phyloP scores from a whole-genome alignment of 1,284 basidiomycete species.

The Clitocybe nebularis region DNA sequence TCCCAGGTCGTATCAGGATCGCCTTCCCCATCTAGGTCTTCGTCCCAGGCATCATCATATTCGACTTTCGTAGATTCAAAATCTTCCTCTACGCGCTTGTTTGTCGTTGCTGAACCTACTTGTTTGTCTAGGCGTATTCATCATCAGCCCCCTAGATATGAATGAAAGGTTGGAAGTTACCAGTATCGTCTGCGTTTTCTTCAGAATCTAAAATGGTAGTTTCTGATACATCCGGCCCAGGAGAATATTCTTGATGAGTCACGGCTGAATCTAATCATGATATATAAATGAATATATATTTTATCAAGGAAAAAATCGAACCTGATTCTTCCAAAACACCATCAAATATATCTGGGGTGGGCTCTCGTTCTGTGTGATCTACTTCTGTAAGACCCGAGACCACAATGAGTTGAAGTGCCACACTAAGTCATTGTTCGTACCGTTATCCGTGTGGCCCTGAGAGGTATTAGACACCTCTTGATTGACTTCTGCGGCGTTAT shows the following conservation, averaged over 20 bases:
- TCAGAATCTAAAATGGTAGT: conserved; percentile 22
- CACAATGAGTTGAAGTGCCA: no score
- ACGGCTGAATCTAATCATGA: conserved; percentile 1
- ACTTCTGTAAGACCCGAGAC: no score
- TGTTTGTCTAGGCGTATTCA: conserved; percentile 6
- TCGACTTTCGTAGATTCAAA: conserved; percentile 3
- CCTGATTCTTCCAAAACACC: conserved; percentile 9
- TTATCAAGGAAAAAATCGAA: background rate
- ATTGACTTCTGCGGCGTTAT: no score
- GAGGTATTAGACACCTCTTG: no score
- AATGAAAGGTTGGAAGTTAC: conserved; percentile 11
- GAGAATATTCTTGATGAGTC: conserved; percentile 1
- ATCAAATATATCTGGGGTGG: no score
- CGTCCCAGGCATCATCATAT: conserved; percentile 26
- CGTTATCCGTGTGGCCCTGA: no score
- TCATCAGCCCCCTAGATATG: background rate
- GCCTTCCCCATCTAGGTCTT: conserved; percentile 40
- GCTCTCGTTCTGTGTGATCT: no score
- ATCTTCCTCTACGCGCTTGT: background rate
- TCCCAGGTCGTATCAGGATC: conserved; percentile 30
- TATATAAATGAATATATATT: background rate
- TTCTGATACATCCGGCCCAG: conserved; percentile 22
- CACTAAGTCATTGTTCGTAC: no score
- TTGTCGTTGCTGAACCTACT: conserved; percentile 2
- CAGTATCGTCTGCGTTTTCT: conserved; percentile 22